A percentile compares a stretch with the other conserved stretches of the same genome.
Conservation (phyloP, 139 green algal species). For the Haematococcus sp. region DNA sequence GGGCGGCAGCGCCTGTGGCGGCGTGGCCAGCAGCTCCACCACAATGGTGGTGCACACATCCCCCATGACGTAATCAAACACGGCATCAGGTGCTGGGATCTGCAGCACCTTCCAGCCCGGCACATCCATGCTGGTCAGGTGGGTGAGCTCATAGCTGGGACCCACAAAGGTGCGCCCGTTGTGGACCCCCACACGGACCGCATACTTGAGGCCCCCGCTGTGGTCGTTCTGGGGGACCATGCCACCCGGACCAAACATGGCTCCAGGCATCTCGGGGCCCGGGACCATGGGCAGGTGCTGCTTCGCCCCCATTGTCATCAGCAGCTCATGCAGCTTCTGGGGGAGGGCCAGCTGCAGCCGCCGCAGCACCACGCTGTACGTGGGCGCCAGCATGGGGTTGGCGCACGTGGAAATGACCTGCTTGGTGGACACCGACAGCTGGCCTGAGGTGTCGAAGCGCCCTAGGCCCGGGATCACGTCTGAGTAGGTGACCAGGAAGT, state of each 20-base stretch:
- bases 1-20: slow-evolving; percentile 18
- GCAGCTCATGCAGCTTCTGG: slow-evolving; percentile 40
- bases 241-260: too few species aligned
- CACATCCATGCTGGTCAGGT: slow-evolving; percentile 37
- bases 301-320: slow-evolving; percentile 12
- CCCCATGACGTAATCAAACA: slow-evolving; percentile 53
- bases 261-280: too few species aligned
- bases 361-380: slow-evolving; percentile 32
- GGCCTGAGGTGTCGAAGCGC: slow-evolving; percentile 32
- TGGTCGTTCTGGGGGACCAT: too few species aligned
- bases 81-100: slow-evolving; percentile 25
- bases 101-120: slow-evolving; percentile 44
- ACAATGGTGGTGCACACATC: slow-evolving; percentile 55
- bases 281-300: too few species aligned
- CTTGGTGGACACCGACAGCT: slow-evolving; percentile 27
- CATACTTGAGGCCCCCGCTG: slow-evolving; percentile 22
- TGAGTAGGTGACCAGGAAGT: slow-evolving; percentile 60
- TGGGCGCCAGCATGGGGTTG: slow-evolving; percentile 47
- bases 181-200: slow-evolving; percentile 48
- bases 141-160: slow-evolving; percentile 23
- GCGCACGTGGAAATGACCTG: slow-evolving; percentile 50
- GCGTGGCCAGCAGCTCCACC: slow-evolving; percentile 54
- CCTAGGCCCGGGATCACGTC: slow-evolving; percentile 38
- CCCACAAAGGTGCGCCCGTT: slow-evolving; percentile 66
- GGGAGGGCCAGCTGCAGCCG: slow-evolving; percentile 46